Percentiles rank a stretch among this genome's conserved stretches.
phyloP scores from a whole-genome alignment of 257 asterid genomes.

The Cruciata laevipes region DNA sequence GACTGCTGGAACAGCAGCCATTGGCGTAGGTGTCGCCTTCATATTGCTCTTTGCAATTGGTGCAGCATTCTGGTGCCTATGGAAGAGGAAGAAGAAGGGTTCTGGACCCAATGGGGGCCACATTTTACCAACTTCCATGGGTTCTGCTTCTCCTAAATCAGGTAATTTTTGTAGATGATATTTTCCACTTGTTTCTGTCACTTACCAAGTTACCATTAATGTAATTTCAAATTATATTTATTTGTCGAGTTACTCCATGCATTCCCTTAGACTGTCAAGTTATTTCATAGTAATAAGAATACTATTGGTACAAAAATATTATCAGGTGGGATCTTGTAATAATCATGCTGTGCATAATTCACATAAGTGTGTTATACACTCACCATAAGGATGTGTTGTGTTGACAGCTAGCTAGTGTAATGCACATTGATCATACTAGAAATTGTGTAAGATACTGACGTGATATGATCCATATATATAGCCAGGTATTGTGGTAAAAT shows the following conservation, averaged over 20 bases:
- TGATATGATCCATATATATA: neutral
- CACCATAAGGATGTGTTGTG: neutral
- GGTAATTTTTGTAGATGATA: constrained; percentile 29
- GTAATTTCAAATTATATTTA: neutral
- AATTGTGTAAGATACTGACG: neutral
- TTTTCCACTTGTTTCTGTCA: constrained; percentile 2
- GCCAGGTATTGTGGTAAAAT: neutral
- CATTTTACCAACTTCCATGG: constrained; percentile 50
- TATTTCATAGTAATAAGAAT: no score
- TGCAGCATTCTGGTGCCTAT: constrained; percentile 36
- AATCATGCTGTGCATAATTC: neutral
- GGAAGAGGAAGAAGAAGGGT: constrained; percentile 64
- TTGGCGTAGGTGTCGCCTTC: constrained; percentile 32
- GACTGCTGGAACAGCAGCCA: constrained; percentile 42
- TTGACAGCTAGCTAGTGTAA: neutral
- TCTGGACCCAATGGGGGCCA: constrained; percentile 38
- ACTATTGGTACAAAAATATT: neutral
- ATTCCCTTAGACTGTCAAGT: neutral
- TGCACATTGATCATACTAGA: neutral
- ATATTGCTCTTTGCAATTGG: constrained; percentile 54
- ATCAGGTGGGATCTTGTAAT: neutral
- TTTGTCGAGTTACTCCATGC: neutral
- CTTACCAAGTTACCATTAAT: neutral
- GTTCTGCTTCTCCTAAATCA: constrained; percentile 42
- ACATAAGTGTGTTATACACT: neutral